Evolutionary conservation across 2,329 filamentous ascomycete genomes (phyloP), one percentile per base, ranked within the genome.

Genomic region (Cladosporium oxysporum): DNA sequence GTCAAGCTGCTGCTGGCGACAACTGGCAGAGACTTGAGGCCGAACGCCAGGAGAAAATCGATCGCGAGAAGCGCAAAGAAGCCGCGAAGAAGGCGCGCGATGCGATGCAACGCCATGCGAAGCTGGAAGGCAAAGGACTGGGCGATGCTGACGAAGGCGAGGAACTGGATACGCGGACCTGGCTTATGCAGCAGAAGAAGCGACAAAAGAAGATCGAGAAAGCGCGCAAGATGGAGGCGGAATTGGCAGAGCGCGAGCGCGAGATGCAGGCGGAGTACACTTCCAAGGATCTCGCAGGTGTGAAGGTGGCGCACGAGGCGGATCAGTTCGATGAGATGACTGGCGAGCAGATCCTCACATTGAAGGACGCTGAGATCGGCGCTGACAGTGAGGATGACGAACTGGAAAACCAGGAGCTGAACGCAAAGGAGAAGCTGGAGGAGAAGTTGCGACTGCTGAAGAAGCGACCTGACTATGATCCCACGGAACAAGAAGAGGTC

Each of bases 351-450:
- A 88, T 99, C 35, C 83, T 99, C 62, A 97, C 94, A 0, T 85
- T 99, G n/a, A 97, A 97, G 75, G 95, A 99, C 79, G 87, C 91
- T 0, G 92, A 91, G 0, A 92, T 99, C 64, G 87, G 93, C 58
- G 88, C 91, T 11, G 82, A 83, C 66, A 93, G 92, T 31, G 91
- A 93, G 66, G 94, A 92, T 2, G 95, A 59, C 35, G 93, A 98
- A 79, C 84, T 99, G 16, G 91, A 95, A 76, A 93, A 93, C 67
- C 72, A 91, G 49, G 84, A 88, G 35, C 79, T 96, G 62, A 86
- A 87, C 53, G 91, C 93, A 71, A 84, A 85, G 66, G 91, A 95
- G 76, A 87, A 86, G 75, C 81, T 93, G 26, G 83, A 87, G 53
- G 91, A 97, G 73, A 90, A 87, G 71, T 81, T 97, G 14, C 89